Evolutionary conservation across 1,284 basidiomycete species (phyloP), one percentile per base, ranked within the genome.

Genomic region (Ceratobasidium sp.): DNA sequence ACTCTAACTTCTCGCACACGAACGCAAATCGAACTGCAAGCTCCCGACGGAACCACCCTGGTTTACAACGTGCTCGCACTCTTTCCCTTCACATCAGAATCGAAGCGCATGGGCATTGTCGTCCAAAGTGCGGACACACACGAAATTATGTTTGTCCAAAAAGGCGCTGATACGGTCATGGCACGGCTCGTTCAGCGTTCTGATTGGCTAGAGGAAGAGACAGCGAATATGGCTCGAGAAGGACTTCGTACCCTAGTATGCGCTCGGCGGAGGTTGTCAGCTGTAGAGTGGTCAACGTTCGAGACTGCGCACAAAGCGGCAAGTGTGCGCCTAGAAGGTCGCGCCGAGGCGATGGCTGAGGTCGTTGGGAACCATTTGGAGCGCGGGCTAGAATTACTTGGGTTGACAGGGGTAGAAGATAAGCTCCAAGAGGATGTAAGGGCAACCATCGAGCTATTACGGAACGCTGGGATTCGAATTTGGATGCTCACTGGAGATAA

Each of bases 401-500:
- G 97, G 1, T 85, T 99, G 80, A 99, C 98, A 0, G 98, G 97
- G 40, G 98, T 99, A 1, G 98, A 99, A 85, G 98, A 99, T 85
- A 99, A 99, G 86, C 86, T 99, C 77, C 98, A 99, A 83, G 97
- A 99, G 79, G 97, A 97, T 55, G 97, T 99, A 82, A 97, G 95
- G 85, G 91, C 93, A 56, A 99, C 98, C 0, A 86, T 99, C 79
- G 98, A 99, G 86, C 84, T 99, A 67, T 85, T 99, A 81, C 89
- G 97, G 80, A 99, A 99, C 84, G 98, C 97, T 0, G 97, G 97
- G 1, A 93, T 99, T 86, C 98, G 96, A 88, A 98, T 99, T 77
- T 99, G 98, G 98, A 99, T 99, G 98, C 88, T 99, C 82, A 99
- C 98, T 0, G 98, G 98, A 0, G 98, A 99, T 86, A 99, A 99